Base-by-base conservation (phyloP, 176 grass and related monocot genomes). In the Oryza punctata region DNA sequence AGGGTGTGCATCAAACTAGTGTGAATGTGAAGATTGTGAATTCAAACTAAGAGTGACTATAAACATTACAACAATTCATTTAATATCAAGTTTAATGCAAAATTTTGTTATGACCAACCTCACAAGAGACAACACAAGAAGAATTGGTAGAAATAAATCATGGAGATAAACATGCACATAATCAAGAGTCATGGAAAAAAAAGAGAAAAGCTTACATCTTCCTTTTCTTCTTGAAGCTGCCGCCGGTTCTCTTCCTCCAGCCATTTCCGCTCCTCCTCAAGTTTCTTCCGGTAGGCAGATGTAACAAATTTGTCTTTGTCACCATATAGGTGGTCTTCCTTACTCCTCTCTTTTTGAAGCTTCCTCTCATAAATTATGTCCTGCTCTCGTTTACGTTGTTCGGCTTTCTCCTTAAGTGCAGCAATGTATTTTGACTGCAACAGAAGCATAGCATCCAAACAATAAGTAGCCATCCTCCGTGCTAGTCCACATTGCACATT, bases 291-390 rank as follows among this genome's bases (percentile, higher is more conserved):
- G 61, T 96, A 99, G 27, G 93, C 96, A 89, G 91, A 83, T 60
- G 96, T 99, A 72, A 99, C 85, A 84, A 96, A 96, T 78, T 94
- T 99, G 24, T 99, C 96, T 78, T 99, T 96, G 38, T 94, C 93
- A 23, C 63, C 83, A 87, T 75, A 94, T 9, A 96, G 89, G 65
- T 99, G 96, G 44, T 99, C 93, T 49, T 99, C 96, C 82, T 96
- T 94, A 83, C 91, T 96, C 72, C 93, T 91, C 74, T 99, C 93
- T 90, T 99, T 99, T 63, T 95, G 84, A 75, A 99, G 72, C 70
- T 99, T 95, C 84, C 81, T 96, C 85, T 99, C 96, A 32, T 96
- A 99, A 80, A 96, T 70, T 78, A 99, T 87, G 77, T 99, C 96
- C 85, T 96, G 93, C 30, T 96, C 93, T 65, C 87, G 83, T 83